A percentile compares a stretch with the other conserved stretches of the same genome.
phyloP scores from a whole-genome alignment of 1,284 basidiomycete species.

The Ganoderma sinense region DNA sequence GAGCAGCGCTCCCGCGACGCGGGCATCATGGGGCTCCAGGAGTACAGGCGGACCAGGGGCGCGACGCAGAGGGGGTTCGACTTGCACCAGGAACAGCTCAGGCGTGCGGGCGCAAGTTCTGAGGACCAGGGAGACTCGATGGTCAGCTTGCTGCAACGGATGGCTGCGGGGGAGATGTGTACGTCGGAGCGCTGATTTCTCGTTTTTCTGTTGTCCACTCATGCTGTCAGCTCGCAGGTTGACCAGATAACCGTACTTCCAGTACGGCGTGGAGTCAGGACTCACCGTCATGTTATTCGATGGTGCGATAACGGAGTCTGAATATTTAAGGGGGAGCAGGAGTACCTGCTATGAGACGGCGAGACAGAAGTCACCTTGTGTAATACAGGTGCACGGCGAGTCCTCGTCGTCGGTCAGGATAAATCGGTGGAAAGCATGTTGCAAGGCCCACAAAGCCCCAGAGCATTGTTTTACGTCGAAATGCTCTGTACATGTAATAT shows the following conservation, averaged over 20 bases:
- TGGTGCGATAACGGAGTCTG: too few relatives aligned
- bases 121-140: background rate
- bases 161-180: background rate
- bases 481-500: too few relatives aligned
- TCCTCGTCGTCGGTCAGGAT: too few relatives aligned
- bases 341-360: too few relatives aligned
- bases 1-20: background rate
- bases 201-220: background rate
- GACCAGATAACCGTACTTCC: background rate
- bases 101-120: background rate
- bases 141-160: background rate
- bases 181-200: background rate
- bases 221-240: background rate
- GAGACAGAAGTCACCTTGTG: too few relatives aligned
- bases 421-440: too few relatives aligned
- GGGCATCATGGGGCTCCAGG: background rate
- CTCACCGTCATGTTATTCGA: too few relatives aligned
- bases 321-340: too few relatives aligned
- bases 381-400: too few relatives aligned
- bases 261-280: background rate
- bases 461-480: background rate
- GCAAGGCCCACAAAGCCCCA: too few relatives aligned
- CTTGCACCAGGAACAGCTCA: background rate
- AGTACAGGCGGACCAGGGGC: background rate
- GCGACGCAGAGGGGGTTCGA: background rate